phyloP scores from a whole-genome alignment of 306 rosid species.

The Hylodesmum podocarpum region DNA sequence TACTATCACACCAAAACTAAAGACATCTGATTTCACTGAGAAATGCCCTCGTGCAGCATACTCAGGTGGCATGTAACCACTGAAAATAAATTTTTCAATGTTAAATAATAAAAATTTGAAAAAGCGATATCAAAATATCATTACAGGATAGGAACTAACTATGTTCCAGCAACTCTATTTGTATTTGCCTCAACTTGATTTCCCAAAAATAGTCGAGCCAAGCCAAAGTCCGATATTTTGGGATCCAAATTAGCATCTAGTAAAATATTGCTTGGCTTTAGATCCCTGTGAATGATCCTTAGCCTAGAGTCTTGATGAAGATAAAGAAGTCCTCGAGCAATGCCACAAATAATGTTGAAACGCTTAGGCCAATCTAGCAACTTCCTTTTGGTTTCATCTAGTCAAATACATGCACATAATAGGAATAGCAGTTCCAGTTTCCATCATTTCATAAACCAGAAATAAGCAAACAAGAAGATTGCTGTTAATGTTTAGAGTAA shows the following conservation, averaged over 20 bases:
- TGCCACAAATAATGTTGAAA: constrained; percentile 8
- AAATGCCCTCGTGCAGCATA: not conserved
- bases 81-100: not conserved
- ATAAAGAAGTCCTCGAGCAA: constrained; percentile 22
- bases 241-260: not conserved
- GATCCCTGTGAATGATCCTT: not conserved
- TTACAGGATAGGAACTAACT: not conserved
- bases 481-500: not conserved
- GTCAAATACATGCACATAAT: not conserved
- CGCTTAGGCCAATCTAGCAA: constrained; percentile 4
- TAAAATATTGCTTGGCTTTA: not conserved
- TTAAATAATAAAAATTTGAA: not conserved
- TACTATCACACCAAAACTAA: constrained; percentile 17
- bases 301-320: not conserved
- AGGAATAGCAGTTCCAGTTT: not conserved
- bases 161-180: not conserved
- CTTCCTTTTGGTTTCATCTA: constrained; percentile 4
- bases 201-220: not conserved
- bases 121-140: not conserved
- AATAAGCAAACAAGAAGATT: not conserved
- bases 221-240: constrained; percentile 14
- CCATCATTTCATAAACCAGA: not conserved
- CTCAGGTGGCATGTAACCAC: constrained; percentile 32
- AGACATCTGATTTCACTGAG: constrained; percentile 14
- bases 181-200: not conserved